phyloP scores from a whole-genome alignment of 2,329 filamentous ascomycete genomes.

The Mycogone perniciosa region DNA sequence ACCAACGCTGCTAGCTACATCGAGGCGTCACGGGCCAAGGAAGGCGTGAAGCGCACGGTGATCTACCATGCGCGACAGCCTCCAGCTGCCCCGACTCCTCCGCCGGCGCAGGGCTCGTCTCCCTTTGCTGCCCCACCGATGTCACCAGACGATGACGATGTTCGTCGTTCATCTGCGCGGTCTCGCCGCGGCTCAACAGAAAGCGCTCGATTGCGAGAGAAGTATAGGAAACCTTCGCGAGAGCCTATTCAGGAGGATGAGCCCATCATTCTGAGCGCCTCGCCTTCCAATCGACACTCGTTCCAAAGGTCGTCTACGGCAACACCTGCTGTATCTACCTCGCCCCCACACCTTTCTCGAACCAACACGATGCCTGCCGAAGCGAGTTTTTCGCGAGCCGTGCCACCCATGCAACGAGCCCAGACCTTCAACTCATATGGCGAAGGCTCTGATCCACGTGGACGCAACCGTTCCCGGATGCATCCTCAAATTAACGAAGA shows the following conservation, averaged over 20 bases:
- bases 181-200: slow-evolving; percentile 30
- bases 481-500: slow-evolving; percentile 31
- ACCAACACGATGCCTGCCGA: slow-evolving; percentile 32
- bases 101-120: slow-evolving; percentile 23
- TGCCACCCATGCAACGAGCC: slow-evolving; percentile 25
- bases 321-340: slow-evolving; percentile 21
- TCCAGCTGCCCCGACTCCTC: slow-evolving; percentile 31
- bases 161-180: slow-evolving; percentile 27
- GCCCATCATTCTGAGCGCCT: slow-evolving; percentile 22
- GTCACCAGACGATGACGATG: slow-evolving; percentile 25
- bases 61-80: slow-evolving; percentile 23
- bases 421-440: slow-evolving; percentile 28
- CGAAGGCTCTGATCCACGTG: slow-evolving; percentile 24
- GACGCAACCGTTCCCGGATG: slow-evolving; percentile 32
- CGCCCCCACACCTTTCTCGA: slow-evolving; percentile 30
- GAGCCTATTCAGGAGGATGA: slow-evolving; percentile 26
- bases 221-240: slow-evolving; percentile 26
- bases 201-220: slow-evolving; percentile 19
- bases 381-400: slow-evolving; percentile 20
- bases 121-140: slow-evolving; percentile 18
- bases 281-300: slow-evolving; percentile 26
- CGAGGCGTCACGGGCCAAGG: slow-evolving; percentile 24
- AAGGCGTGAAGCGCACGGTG: slow-evolving; percentile 16
- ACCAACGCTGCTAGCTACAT: slow-evolving; percentile 26
- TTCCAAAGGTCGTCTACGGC: slow-evolving; percentile 22